Base-by-base conservation (phyloP, 768 basidiomycete genomes). In the Lactarius sanguifluus region DNA sequence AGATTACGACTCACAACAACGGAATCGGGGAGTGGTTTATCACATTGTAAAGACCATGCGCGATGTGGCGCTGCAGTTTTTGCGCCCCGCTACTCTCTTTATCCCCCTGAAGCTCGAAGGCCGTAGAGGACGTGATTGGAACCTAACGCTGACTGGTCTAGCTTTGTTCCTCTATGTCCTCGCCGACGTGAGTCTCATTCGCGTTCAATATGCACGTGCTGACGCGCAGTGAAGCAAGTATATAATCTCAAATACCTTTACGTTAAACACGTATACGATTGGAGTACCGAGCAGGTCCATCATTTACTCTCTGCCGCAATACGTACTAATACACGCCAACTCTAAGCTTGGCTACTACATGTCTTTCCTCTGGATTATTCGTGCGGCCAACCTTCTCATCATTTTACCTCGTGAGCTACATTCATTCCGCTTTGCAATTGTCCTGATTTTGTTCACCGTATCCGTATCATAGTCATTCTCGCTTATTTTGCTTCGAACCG, bases 171-270 rank as follows among this genome's bases (percentile, higher is more conserved):
- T 71, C 41, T 69, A 71, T 30, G 43, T 71, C 1, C 60, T 71
- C 18, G 63, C 70, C 10, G 65, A 70, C 40, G 70, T 71, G 45
- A 62, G 65, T 43, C 3, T 38, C 47, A 23, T 62, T 36, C 9
- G n/a, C 30, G 30, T 18, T 23, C 25, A 28, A 9, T 41, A 54
- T 32, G 32, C 41, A 32, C 32, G n/a, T 25, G 36, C 38, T 63
- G n/a, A 70, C 30, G 28, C 6, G 30, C 5, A 6, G n/a, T 59
- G 43, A 64, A 71, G 68, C 70, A 71, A 71, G 65, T 66, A 36
- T 71, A 71, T 30, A 71, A 71, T 64, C 61, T 71, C 54, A 69
- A 71, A 64, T 71, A 70, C 45, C 62, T 71, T 57, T 71, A 71
- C 40, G 70, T 64, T 13, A 69, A 60, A 64, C 70, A 70, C 18